Conservation (phyloP, 2,329 filamentous ascomycete genomes). For the Leptosphaerulina australis region DNA sequence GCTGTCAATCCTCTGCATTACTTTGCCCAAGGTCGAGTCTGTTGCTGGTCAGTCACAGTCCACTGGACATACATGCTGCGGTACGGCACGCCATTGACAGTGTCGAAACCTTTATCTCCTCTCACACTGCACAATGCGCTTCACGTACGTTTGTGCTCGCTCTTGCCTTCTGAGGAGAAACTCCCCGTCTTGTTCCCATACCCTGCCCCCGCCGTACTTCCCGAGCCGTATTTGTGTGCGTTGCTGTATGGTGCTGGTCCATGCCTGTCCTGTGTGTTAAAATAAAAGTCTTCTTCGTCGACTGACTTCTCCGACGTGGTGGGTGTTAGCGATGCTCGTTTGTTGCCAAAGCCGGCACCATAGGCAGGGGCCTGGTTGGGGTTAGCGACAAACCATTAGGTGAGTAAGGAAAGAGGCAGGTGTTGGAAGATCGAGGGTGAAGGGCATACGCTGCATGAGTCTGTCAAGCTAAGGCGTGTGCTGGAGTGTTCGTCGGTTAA, state of each 20-base stretch:
- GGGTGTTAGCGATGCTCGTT: not conserved
- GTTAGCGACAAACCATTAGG: too few species aligned
- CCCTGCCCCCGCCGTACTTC: slow-evolving; percentile 44
- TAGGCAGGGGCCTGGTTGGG: slow-evolving; percentile 8
- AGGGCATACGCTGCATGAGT: slow-evolving; percentile 24
- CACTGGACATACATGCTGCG: too few species aligned
- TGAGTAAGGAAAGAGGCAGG: not conserved
- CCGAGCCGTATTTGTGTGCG: slow-evolving; percentile 36
- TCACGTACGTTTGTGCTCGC: slow-evolving; percentile 19
- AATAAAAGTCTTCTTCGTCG: not conserved
- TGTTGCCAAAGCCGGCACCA: slow-evolving; percentile 14
- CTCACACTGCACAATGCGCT: not conserved
- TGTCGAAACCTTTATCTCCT: not conserved
- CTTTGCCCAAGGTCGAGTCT: slow-evolving; percentile 61
- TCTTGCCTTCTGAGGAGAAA: slow-evolving; percentile 11
- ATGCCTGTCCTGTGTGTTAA: slow-evolving; percentile 1
- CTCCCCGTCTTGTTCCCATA: slow-evolving; percentile 50
- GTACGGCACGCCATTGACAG: not conserved
- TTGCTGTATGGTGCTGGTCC: slow-evolving; percentile 36
- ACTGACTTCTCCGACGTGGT: not conserved
- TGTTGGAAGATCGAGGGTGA: not conserved
- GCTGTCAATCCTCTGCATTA: slow-evolving; percentile 64
- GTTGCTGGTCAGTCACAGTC: slow-evolving; percentile 2
- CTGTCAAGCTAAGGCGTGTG: slow-evolving; percentile 37
- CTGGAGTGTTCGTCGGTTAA: slow-evolving; percentile 29